Base-by-base conservation (phyloP, 1,139 yeast genomes). In the Hanseniaspora uvarum region DNA sequence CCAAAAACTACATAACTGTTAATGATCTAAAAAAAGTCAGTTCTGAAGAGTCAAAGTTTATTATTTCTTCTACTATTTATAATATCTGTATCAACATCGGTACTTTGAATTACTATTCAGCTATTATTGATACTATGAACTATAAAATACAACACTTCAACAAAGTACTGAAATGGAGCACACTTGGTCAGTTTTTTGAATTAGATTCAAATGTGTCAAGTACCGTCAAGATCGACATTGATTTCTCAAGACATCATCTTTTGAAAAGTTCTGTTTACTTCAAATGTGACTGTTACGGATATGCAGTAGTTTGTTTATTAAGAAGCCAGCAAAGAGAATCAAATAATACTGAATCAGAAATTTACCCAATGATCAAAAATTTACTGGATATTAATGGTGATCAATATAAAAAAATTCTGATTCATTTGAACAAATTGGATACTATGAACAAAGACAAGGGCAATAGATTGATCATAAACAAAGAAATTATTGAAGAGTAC, bases 151-250 rank as follows among this genome's bases (percentile, higher is more conserved):
- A 68, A 57, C 72, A 61, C 61, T 72, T 65, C 62, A 68, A 65
- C 63, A 73, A 63, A 65, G 70, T 85, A 0, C 64, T 78, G 21
- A 72, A 73, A 58, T 74, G 72, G 59, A 78, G 79, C 59, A 72
- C 75, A 53, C 63, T 70, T 43, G 79, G 86, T 28, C 74, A 79
- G 33, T 61, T 66, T 81, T 24, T 65, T 81, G 39, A 89, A 88
- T 1, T 78, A 85, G 0, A 70, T 83, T 56, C 87, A 81, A 60
- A 80, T 86, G 1, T 78, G 78, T 60, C 18, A 4, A 16, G 6
- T 78, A 78, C 59, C 11, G 14, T 26, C 30, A 18, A 28, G 5
- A 18, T 23, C 11, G n/a, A 23, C 31, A 23, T 37, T n/a, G 49
- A 52, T 24, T 45, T 44, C 19, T 52, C 49, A 18, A 45, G 54